These are phyloP conservation scores for Talaromyces sp. DNA, from an alignment of 2,329 filamentous ascomycete species.

Conservation along the genomic window DNA sequence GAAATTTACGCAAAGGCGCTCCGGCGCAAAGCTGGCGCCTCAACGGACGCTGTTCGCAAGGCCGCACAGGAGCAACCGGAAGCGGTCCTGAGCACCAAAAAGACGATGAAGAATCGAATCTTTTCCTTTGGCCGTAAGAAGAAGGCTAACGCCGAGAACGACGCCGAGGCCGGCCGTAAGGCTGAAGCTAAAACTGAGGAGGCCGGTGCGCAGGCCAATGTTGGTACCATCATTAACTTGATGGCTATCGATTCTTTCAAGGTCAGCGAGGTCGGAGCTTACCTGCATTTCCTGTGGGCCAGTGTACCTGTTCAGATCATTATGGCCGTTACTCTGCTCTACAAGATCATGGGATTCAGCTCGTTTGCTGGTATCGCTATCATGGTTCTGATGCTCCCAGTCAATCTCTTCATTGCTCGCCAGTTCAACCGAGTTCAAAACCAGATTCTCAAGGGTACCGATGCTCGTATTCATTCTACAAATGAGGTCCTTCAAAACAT, in stretches of 20 bases:
- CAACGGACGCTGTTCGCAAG: conserved; percentile 73
- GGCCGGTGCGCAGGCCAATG: conserved; percentile 77
- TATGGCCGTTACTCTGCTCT: conserved; percentile 79
- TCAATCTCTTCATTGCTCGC: conserved; percentile 87
- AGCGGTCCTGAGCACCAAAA: conserved; percentile 32
- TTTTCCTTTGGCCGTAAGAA: conserved; percentile 65
- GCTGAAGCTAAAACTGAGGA: conserved; percentile 23
- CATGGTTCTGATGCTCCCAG: conserved; percentile 83
- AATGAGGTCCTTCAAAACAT: conserved; percentile 98
- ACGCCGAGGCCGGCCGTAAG: conserved; percentile 26
- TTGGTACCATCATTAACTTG: conserved; percentile 98
- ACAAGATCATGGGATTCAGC: conserved; percentile 86
- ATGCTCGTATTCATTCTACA: conserved; percentile 92
- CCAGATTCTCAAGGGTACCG: conserved; percentile 86
- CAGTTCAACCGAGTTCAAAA: conserved; percentile 87
- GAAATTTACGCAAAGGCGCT: conserved; percentile 97
- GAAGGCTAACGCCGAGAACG: conserved; percentile 29
- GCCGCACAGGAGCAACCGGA: conserved; percentile 48
- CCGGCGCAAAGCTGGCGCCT: conserved; percentile 82
- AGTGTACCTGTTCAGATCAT: conserved; percentile 85
- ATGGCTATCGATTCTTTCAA: conserved; percentile 99
- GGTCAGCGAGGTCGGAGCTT: conserved; percentile 90
- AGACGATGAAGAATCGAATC: conserved; percentile 44
- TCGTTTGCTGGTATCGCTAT: conserved; percentile 90
- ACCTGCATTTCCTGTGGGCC: conserved; percentile 94